These are phyloP conservation scores for Kitagawia praeruptora DNA, from an alignment of 129 eudicot genomes.

Conservation along the genomic window DNA sequence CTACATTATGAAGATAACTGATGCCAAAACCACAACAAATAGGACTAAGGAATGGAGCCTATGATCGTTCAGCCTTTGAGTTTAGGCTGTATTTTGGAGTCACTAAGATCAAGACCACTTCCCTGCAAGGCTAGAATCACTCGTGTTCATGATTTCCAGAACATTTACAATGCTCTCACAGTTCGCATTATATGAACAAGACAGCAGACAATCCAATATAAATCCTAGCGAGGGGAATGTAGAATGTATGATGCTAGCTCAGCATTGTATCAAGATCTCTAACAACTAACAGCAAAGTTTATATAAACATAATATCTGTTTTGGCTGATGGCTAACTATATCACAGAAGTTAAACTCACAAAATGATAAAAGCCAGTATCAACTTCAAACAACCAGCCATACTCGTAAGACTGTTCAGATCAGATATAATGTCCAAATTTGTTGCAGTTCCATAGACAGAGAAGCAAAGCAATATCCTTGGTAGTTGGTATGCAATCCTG, in stretches of 20 bases:
- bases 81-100: constrained; percentile 17
- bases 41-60: constrained; percentile 22
- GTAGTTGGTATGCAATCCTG: too few relatives aligned
- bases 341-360: constrained; percentile 67
- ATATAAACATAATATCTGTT: constrained; percentile 26
- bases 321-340: constrained; percentile 21
- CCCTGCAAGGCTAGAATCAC: constrained; percentile 25
- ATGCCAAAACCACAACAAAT: constrained; percentile 19
- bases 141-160: constrained; percentile 59
- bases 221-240: constrained; percentile 48
- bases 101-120: constrained; percentile 28
- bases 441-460: too few relatives aligned
- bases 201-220: constrained; percentile 28
- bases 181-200: constrained; percentile 12
- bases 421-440: too few relatives aligned
- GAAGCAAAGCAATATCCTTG: too few relatives aligned
- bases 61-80: constrained; percentile 27
- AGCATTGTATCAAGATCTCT: constrained; percentile 31
- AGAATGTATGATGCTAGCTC: constrained; percentile 16
- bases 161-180: constrained; percentile 56
- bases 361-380: constrained; percentile 50
- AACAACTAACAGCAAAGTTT: constrained; percentile 26
- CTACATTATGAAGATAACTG: constrained; percentile 22
- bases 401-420: constrained; percentile 13
- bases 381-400: constrained; percentile 42